Evolutionary conservation across 2,329 filamentous ascomycete species (phyloP).

Genomic region (Cladosporium sp.): DNA sequence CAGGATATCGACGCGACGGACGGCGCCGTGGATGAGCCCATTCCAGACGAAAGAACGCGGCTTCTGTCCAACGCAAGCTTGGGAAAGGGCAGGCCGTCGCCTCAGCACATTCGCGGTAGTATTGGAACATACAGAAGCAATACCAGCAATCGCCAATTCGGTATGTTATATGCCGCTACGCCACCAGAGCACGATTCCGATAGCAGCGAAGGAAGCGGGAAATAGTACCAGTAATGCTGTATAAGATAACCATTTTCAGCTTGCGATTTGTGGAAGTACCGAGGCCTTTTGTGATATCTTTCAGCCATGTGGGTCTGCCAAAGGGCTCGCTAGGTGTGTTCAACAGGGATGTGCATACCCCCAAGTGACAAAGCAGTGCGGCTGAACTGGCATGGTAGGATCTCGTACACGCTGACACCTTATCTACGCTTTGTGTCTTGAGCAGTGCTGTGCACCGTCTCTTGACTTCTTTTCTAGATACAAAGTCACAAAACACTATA

Average conservation of each 20-base stretch:
- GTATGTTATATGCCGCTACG: slow-evolving; percentile 28
- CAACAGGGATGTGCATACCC: not conserved
- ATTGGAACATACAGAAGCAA: slow-evolving; percentile 20
- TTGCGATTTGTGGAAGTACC: not conserved
- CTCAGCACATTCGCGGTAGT: slow-evolving; percentile 3
- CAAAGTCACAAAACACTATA: not conserved
- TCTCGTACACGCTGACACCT: not conserved
- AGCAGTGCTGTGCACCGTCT: not conserved
- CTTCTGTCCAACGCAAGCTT: slow-evolving; percentile 7
- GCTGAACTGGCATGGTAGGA: not conserved
- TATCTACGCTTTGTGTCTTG: not conserved
- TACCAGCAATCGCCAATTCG: slow-evolving; percentile 24
- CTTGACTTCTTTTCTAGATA: not conserved
- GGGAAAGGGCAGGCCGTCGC: slow-evolving; percentile 1
- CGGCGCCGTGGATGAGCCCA: slow-evolving; percentile 8
- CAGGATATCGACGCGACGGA: slow-evolving; percentile 23
- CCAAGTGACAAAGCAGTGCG: not conserved
- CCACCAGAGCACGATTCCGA: slow-evolving; percentile 30
- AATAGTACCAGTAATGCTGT: slow-evolving; percentile 8
- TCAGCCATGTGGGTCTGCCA: not conserved
- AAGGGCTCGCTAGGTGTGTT: not conserved
- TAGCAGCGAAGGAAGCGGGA: slow-evolving; percentile 19
- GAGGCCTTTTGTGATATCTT: not conserved
- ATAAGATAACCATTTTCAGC: not conserved
- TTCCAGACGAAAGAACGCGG: slow-evolving; percentile 14